Evolutionary conservation across 108 stramenopile genomes (phyloP).

Genomic region (Skeletonema tropicum): DNA sequence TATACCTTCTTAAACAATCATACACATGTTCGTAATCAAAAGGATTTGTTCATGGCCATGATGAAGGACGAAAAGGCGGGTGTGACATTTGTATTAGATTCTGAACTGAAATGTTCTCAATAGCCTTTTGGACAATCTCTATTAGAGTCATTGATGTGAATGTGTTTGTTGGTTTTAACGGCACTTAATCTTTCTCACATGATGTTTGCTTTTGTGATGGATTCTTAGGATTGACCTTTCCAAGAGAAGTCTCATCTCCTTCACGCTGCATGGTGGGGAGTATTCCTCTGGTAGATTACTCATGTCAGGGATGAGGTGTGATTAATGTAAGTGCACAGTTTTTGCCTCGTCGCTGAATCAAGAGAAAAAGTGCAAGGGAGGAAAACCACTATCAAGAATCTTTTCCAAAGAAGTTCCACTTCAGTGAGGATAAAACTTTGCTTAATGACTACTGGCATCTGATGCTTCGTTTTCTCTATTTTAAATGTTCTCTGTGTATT

Average conservation of each 20-base stretch:
- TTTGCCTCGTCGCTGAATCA: not conserved
- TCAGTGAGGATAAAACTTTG: constrained; percentile 2
- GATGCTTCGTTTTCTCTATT: not conserved
- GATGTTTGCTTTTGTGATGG: not conserved
- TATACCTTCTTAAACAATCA: no score
- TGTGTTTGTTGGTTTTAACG: not conserved
- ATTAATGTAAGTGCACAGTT: not conserved
- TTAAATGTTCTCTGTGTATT: not conserved
- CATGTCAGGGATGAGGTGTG: not conserved
- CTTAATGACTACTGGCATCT: constrained; percentile 5
- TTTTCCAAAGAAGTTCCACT: not conserved
- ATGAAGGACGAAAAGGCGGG: no score
- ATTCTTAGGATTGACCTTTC: not conserved
- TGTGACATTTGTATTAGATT: no score
- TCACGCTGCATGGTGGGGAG: no score
- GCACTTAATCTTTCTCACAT: not conserved
- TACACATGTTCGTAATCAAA: no score
- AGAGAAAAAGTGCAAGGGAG: not conserved
- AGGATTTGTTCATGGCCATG: no score
- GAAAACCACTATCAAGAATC: not conserved
- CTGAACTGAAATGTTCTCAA: no score
- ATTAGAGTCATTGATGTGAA: not conserved
- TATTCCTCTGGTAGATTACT: not conserved
- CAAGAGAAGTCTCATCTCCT: no score
- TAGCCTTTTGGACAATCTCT: no score